A percentile compares a stretch with the other conserved stretches of the same genome.
These are phyloP conservation scores for Dorcoceras hygrometricum DNA, from an alignment of 257 asterid species.

Conservation along the genomic window DNA sequence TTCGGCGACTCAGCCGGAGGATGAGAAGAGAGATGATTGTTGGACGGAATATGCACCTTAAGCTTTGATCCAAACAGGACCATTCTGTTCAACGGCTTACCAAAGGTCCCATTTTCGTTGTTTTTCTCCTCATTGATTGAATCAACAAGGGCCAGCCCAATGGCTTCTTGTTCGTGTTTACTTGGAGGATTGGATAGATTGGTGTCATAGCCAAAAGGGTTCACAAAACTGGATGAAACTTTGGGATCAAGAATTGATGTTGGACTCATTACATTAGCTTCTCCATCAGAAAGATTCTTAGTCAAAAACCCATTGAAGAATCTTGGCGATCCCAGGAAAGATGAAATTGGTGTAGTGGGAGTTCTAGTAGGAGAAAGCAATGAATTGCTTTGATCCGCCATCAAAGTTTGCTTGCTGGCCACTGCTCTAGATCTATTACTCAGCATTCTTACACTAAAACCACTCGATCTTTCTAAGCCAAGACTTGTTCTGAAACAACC, in stretches of 20 bases:
- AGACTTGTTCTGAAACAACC: neutral
- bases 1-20: constrained; percentile 48
- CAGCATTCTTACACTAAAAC: constrained; percentile 36
- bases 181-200: constrained; percentile 7
- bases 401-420: constrained; percentile 52
- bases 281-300: constrained; percentile 37
- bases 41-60: constrained; percentile 59
- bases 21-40: constrained; percentile 21
- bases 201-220: constrained; percentile 49
- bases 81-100: constrained; percentile 51
- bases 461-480: neutral
- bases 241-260: constrained; percentile 68
- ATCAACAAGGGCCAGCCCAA: constrained; percentile 76
- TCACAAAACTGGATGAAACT: constrained; percentile 37
- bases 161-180: constrained; percentile 40
- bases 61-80: constrained; percentile 72
- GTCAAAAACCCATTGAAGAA: constrained; percentile 56
- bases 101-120: constrained; percentile 17
- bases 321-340: constrained; percentile 65
- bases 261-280: constrained; percentile 45
- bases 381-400: constrained; percentile 47
- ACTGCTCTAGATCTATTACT: constrained; percentile 79
- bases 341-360: constrained; percentile 48
- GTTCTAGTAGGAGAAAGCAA: constrained; percentile 38
- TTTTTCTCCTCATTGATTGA: constrained; percentile 36